Percentiles rank a stretch among this genome's conserved stretches.
Evolutionary conservation across 2,329 filamentous ascomycete genomes (phyloP).

Genomic region (Monosporascus sp.): DNA sequence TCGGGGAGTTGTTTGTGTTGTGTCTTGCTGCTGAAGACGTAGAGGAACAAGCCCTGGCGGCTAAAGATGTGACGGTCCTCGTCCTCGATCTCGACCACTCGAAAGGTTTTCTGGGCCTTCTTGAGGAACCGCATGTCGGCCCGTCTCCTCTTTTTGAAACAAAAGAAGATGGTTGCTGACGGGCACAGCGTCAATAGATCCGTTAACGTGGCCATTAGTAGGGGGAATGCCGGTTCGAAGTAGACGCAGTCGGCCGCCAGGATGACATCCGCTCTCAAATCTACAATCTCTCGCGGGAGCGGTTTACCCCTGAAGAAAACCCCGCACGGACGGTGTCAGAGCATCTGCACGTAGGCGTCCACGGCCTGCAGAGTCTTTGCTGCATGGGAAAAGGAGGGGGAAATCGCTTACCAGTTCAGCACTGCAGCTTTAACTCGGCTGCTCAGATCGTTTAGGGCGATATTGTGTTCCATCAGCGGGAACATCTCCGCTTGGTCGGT

Average conservation of each 20-base stretch:
- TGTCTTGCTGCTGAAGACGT: slow-evolving; percentile 37
- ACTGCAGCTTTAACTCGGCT: slow-evolving; percentile 60
- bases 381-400: slow-evolving; percentile 23
- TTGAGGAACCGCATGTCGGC: slow-evolving; percentile 74
- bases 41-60: slow-evolving; percentile 56
- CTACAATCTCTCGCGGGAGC: slow-evolving; percentile 46
- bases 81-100: slow-evolving; percentile 57
- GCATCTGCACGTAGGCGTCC: slow-evolving; percentile 10
- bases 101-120: slow-evolving; percentile 61
- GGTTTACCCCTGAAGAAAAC: slow-evolving; percentile 50
- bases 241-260: slow-evolving; percentile 97
- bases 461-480: slow-evolving; percentile 79
- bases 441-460: slow-evolving; percentile 69
- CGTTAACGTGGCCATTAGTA: slow-evolving; percentile 72
- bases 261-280: slow-evolving; percentile 67
- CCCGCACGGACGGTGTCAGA: slow-evolving; percentile 9
- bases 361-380: slow-evolving; percentile 1
- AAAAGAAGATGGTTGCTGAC: slow-evolving; percentile 65
- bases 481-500: slow-evolving; percentile 89
- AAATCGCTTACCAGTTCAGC: slow-evolving; percentile 69
- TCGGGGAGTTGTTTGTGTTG: not conserved
- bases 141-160: slow-evolving; percentile 87
- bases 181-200: slow-evolving; percentile 71
- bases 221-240: slow-evolving; percentile 90
- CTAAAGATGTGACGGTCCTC: slow-evolving; percentile 54